Evolutionary conservation across 257 asterid genomes (phyloP).

Genomic region (Solanum pinnatisectum): DNA sequence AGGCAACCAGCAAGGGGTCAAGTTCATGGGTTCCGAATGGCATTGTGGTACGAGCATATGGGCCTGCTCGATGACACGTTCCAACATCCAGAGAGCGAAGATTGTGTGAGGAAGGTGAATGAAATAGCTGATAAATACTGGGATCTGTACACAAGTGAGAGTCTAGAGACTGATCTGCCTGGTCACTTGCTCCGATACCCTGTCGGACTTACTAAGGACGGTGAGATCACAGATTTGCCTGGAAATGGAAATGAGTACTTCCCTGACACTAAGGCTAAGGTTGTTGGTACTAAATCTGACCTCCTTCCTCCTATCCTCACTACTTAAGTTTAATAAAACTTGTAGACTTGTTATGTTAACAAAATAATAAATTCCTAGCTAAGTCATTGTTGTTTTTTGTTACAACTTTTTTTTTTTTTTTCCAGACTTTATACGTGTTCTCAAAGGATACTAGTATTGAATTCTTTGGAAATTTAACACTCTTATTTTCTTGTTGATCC

Average conservation of each 20-base stretch:
- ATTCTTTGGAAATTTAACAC: not conserved
- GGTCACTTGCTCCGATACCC: conserved; percentile 79
- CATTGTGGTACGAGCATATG: conserved; percentile 85
- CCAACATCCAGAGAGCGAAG: conserved; percentile 43
- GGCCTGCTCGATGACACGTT: conserved; percentile 76
- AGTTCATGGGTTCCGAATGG: conserved; percentile 79
- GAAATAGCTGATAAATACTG: conserved; percentile 53
- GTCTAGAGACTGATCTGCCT: conserved; percentile 45
- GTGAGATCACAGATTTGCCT: conserved; percentile 52
- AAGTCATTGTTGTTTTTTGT: not conserved
- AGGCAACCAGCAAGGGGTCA: conserved; percentile 68
- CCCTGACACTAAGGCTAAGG: conserved; percentile 62
- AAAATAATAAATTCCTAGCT: not conserved
- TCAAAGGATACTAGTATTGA: not conserved
- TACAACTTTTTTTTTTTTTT: not conserved
- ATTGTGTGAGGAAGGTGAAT: conserved; percentile 48
- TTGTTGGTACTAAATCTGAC: conserved; percentile 61
- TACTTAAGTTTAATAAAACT: conserved; percentile 16
- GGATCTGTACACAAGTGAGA: conserved; percentile 50
- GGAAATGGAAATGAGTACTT: conserved; percentile 57
- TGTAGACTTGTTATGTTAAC: not conserved
- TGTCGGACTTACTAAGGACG: conserved; percentile 35
- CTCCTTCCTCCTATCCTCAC: conserved; percentile 75
- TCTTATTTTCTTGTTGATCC: not conserved
- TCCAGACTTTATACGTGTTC: not conserved